phyloP scores from a whole-genome alignment of 176 grass and related monocot species.

The Elaeis guineensis region DNA sequence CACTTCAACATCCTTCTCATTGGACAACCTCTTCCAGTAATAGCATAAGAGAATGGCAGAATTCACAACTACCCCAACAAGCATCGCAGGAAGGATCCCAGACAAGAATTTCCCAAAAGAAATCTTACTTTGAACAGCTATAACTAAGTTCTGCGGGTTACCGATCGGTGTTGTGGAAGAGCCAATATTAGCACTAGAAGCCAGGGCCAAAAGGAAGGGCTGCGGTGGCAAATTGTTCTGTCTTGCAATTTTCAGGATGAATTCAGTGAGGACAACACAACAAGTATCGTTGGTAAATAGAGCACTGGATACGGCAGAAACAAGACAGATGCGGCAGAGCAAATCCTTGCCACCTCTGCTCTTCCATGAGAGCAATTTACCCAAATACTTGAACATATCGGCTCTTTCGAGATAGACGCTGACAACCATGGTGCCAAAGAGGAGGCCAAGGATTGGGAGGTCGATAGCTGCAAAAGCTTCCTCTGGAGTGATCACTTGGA shows the following conservation, averaged over 20 bases:
- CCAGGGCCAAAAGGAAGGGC: slow-evolving; percentile 65
- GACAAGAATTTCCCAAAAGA: slow-evolving; percentile 55
- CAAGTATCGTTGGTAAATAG: slow-evolving; percentile 98
- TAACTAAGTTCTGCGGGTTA: slow-evolving; percentile 94
- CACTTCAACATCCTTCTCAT: slow-evolving; percentile 34
- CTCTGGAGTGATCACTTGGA: slow-evolving; percentile 64
- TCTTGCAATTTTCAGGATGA: slow-evolving; percentile 80
- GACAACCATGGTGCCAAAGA: slow-evolving; percentile 95
- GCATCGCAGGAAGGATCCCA: slow-evolving; percentile 65
- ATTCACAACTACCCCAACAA: slow-evolving; percentile 52
- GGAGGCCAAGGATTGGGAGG: slow-evolving; percentile 80
- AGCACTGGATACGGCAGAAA: slow-evolving; percentile 66
- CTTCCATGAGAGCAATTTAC: slow-evolving; percentile 54
- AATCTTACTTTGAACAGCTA: slow-evolving; percentile 78
- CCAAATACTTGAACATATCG: slow-evolving; percentile 84
- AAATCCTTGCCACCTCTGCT: slow-evolving; percentile 73
- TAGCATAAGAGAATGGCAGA: slow-evolving; percentile 50
- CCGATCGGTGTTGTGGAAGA: slow-evolving; percentile 80
- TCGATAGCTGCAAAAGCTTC: slow-evolving; percentile 81
- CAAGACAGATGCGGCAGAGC: slow-evolving; percentile 59
- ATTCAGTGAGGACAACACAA: slow-evolving; percentile 75
- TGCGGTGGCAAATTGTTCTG: slow-evolving; percentile 85
- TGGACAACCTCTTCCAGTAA: slow-evolving; percentile 58
- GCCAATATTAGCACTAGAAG: slow-evolving; percentile 80
- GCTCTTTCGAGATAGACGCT: slow-evolving; percentile 88